phyloP scores from a whole-genome alignment of 495 filamentous ascomycete genomes.

The Bacidia gigantensis region DNA sequence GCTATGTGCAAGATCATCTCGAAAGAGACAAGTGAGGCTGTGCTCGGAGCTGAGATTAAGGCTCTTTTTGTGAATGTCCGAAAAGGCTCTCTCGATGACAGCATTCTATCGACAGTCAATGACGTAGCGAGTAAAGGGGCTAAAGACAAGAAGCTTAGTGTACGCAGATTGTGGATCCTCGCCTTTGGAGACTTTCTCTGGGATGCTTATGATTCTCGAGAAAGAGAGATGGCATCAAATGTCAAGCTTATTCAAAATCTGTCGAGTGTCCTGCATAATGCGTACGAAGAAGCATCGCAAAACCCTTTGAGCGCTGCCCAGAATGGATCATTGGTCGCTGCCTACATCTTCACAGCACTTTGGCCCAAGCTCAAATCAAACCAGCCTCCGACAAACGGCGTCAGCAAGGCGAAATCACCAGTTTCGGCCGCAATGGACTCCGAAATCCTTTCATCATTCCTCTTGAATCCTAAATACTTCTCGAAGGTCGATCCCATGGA shows the following conservation, averaged over 20 bases:
- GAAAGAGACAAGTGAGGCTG: slow-evolving; percentile 80
- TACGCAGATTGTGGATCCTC: slow-evolving; percentile 70
- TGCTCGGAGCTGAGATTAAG: slow-evolving; percentile 57
- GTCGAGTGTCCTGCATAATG: slow-evolving; percentile 35
- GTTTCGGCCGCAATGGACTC: slow-evolving; percentile 8
- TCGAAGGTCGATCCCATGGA: slow-evolving; percentile 66
- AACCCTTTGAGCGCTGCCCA: slow-evolving; percentile 68
- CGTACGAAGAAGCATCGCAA: slow-evolving; percentile 58
- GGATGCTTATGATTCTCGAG: slow-evolving; percentile 28
- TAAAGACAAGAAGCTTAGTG: slow-evolving; percentile 64
- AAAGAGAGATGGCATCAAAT: neutral
- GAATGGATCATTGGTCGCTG: slow-evolving; percentile 58
- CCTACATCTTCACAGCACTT: slow-evolving; percentile 59
- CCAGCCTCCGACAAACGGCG: slow-evolving; percentile 17
- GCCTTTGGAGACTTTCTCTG: slow-evolving; percentile 61
- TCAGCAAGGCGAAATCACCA: slow-evolving; percentile 39
- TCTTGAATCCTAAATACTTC: slow-evolving; percentile 73
- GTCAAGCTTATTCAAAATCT: neutral
- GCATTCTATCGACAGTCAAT: slow-evolving; percentile 45
- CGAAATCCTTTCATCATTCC: slow-evolving; percentile 56
- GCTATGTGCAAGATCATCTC: slow-evolving; percentile 42
- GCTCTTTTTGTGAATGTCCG: slow-evolving; percentile 49
- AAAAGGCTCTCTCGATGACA: slow-evolving; percentile 25
- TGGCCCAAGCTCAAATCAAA: slow-evolving; percentile 25
- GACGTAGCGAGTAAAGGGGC: slow-evolving; percentile 71